Percentiles rank a stretch among this genome's conserved stretches.
phyloP scores from a whole-genome alignment of 352 stramenopile genomes.

The Phytophthora meadii region DNA sequence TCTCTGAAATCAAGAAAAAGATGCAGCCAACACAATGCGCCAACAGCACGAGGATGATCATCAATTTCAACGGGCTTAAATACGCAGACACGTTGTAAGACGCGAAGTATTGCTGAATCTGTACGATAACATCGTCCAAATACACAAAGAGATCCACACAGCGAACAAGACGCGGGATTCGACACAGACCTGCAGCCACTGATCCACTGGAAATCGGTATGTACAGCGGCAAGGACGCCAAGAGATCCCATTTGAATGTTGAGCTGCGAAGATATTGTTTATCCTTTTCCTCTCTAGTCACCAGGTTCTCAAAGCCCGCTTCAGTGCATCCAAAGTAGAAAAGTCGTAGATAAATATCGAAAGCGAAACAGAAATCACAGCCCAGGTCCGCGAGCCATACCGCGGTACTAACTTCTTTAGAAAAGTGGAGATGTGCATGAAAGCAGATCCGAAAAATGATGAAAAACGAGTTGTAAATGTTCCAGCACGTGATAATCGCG shows the following conservation, averaged over 20 bases:
- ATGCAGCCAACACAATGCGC: constrained; percentile 69
- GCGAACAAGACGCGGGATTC: constrained; percentile 63
- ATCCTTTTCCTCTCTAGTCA: constrained; percentile 41
- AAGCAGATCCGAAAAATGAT: constrained; percentile 81
- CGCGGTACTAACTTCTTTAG: constrained; percentile 14
- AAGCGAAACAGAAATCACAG: constrained; percentile 60
- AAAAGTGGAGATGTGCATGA: constrained; percentile 53
- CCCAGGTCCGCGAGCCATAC: constrained; percentile 55
- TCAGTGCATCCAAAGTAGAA: constrained; percentile 73
- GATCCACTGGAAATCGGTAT: constrained; percentile 6
- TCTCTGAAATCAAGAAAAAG: constrained; percentile 78
- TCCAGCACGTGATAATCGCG: constrained; percentile 61
- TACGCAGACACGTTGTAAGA: constrained; percentile 77
- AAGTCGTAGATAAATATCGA: constrained; percentile 73
- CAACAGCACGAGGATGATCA: constrained; percentile 66
- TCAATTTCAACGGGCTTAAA: constrained; percentile 68
- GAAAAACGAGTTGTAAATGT: constrained; percentile 74
- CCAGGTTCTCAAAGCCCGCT: constrained; percentile 53
- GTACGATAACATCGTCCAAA: constrained; percentile 71
- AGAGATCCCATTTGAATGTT: constrained; percentile 59
- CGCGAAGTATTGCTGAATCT: constrained; percentile 70
- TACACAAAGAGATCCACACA: constrained; percentile 61
- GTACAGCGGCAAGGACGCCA: constrained; percentile 69
- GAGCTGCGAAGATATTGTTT: constrained; percentile 46
- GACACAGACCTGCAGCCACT: constrained; percentile 51